Evolutionary conservation across 768 basidiomycete genomes (phyloP).

Genomic region (Boletales sp.): DNA sequence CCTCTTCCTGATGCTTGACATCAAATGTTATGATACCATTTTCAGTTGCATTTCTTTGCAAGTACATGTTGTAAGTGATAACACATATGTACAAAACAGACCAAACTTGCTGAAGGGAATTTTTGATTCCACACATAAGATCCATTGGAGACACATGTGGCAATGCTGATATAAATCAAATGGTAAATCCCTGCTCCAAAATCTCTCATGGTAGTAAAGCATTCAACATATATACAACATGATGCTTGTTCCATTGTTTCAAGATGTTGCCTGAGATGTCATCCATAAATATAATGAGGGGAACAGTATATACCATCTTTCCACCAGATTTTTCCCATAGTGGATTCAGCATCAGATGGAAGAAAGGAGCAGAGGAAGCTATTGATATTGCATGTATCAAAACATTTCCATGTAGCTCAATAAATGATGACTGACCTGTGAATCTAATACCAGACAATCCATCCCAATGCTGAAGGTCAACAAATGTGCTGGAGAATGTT

Average conservation of each 20-base stretch:
- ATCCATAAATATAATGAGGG: slow-evolving; percentile 33
- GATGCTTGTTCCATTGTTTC: slow-evolving; percentile 39
- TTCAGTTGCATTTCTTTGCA: slow-evolving; percentile 5
- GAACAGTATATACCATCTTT: slow-evolving; percentile 16
- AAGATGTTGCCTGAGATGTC: slow-evolving; percentile 34
- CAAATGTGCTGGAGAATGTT: slow-evolving; percentile 10
- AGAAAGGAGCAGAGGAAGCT: slow-evolving; percentile 3
- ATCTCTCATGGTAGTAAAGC: slow-evolving; percentile 24
- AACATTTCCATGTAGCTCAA: background rate
- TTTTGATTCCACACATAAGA: slow-evolving; percentile 28
- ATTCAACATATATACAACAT: slow-evolving; percentile 33
- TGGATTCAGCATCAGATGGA: slow-evolving; percentile 20
- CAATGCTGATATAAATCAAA: slow-evolving; percentile 30
- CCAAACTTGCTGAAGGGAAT: slow-evolving; percentile 22
- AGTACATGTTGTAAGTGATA: background rate
- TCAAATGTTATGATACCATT: slow-evolving; percentile 20
- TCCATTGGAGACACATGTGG: slow-evolving; percentile 35
- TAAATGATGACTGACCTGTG: background rate
- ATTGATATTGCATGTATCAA: background rate
- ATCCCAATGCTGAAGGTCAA: slow-evolving; percentile 6
- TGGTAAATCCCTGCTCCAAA: slow-evolving; percentile 29
- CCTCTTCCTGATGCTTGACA: slow-evolving; percentile 17
- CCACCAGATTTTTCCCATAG: slow-evolving; percentile 14
- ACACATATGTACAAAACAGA: background rate
- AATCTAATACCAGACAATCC: background rate